Conservation (phyloP, 2,329 filamentous ascomycete genomes). For the Pseudogymnoascus sp. region DNA sequence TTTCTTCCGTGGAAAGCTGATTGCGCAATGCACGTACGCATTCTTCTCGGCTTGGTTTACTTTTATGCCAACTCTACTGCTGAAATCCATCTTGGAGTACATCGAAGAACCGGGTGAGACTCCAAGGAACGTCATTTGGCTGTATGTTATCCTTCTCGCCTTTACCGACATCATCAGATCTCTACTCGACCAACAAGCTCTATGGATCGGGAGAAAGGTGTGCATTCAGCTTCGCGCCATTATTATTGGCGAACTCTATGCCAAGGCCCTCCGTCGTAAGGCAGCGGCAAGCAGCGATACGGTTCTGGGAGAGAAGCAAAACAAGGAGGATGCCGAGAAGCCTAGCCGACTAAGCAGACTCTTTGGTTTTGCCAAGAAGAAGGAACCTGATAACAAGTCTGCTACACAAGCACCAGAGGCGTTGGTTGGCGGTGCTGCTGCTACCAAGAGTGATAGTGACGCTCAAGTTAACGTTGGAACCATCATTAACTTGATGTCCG, state of each 20-base stretch:
- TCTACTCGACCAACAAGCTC: constrained; percentile 71
- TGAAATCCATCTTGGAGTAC: constrained; percentile 87
- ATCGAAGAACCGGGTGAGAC: constrained; percentile 73
- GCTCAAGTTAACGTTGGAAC: constrained; percentile 86
- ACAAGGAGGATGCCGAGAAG: constrained; percentile 39
- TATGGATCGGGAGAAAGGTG: constrained; percentile 91
- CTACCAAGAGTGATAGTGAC: constrained; percentile 37
- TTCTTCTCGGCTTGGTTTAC: constrained; percentile 72
- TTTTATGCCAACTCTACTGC: constrained; percentile 82
- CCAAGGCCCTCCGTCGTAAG: constrained; percentile 86
- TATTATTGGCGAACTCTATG: constrained; percentile 94
- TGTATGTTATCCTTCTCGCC: constrained; percentile 87
- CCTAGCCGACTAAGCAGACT: constrained; percentile 38
- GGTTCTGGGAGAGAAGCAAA: constrained; percentile 49
- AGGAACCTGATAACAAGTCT: constrained; percentile 41
- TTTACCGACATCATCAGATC: constrained; percentile 75
- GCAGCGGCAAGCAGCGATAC: constrained; percentile 71
- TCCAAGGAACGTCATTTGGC: constrained; percentile 84
- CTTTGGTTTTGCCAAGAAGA: constrained; percentile 47
- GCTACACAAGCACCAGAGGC: constrained; percentile 27
- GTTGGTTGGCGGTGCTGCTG: constrained; percentile 26
- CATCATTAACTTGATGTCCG: constrained; percentile 99
- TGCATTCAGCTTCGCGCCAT: constrained; percentile 90
- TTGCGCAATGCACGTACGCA: constrained; percentile 74
- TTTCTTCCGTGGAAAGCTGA: constrained; percentile 70